Percentiles rank a stretch among this genome's conserved stretches.
Conservation (phyloP, 139 green algal species). For the Picochlorum sp. region DNA sequence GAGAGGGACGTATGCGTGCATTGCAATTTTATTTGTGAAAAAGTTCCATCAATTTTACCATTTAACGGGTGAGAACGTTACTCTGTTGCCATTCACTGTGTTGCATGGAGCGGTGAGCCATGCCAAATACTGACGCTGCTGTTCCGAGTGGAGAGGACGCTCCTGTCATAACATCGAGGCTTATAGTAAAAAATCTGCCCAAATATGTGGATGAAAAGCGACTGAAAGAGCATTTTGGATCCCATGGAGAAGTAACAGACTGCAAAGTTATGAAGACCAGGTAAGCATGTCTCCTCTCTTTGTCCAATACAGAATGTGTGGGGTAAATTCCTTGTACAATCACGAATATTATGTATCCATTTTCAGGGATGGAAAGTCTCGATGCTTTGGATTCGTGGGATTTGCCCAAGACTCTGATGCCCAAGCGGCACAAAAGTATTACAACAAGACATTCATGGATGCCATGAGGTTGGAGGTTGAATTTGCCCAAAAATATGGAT, state of each 20-base stretch:
- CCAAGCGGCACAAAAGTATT: constrained; percentile 68
- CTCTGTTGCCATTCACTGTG: too few relatives aligned
- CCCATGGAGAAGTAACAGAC: constrained; percentile 89
- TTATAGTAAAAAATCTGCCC: constrained; percentile 94
- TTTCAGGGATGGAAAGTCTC: constrained; percentile 80
- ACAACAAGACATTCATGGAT: constrained; percentile 84
- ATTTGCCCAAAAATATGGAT: constrained; percentile 57
- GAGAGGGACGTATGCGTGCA: too few relatives aligned
- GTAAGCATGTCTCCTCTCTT: constrained; percentile 28
- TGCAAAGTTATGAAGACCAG: constrained; percentile 83
- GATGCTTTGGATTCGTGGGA: constrained; percentile 91
- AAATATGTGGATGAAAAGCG: constrained; percentile 69
- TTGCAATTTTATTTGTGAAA: too few relatives aligned
- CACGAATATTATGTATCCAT: neutral
- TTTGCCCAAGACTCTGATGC: constrained; percentile 73
- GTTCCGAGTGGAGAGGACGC: too few relatives aligned
- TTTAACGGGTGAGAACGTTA: too few relatives aligned
- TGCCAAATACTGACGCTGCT: too few relatives aligned
- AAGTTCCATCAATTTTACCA: too few relatives aligned
- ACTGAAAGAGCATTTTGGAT: constrained; percentile 77
- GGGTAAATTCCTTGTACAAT: neutral
- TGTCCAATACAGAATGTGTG: neutral
- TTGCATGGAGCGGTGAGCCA: too few relatives aligned
- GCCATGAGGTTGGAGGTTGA: constrained; percentile 67
- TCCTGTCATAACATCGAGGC: constrained; percentile 32